These are phyloP conservation scores for Gaultheria prostrata DNA, from an alignment of 148 eudicot genomes.

Conservation along the genomic window DNA sequence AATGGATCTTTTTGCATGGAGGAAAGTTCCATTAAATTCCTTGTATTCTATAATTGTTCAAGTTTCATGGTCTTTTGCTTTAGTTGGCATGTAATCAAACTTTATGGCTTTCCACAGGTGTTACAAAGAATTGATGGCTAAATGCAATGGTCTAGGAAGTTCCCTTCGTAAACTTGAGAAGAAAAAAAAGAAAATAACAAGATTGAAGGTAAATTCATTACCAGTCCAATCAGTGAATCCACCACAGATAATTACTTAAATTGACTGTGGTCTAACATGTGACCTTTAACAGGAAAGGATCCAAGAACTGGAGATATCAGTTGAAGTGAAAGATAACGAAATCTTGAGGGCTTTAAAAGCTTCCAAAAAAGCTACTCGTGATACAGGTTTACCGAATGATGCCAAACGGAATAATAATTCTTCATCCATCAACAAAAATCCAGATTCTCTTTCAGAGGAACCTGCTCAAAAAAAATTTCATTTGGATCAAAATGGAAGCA, in stretches of 20 bases:
- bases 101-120: conserved; percentile 38
- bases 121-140: conserved; percentile 82
- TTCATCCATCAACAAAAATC: conserved; percentile 23
- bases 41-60: not conserved
- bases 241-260: conserved; percentile 13
- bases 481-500: conserved; percentile 39
- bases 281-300: conserved; percentile 46
- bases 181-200: conserved; percentile 61
- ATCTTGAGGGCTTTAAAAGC: conserved; percentile 54
- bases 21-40: not conserved
- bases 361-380: conserved; percentile 33
- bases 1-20: not conserved
- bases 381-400: conserved; percentile 11
- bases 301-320: conserved; percentile 58
- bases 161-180: conserved; percentile 66
- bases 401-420: conserved; percentile 17
- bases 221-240: not conserved
- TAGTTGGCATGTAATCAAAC: not conserved
- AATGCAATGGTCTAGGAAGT: conserved; percentile 67
- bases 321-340: conserved; percentile 80
- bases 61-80: not conserved
- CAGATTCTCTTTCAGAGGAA: conserved; percentile 27
- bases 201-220: conserved; percentile 57
- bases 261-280: conserved; percentile 6
- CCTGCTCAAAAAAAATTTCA: conserved; percentile 27